Evolutionary conservation across 495 filamentous ascomycete species (phyloP).

Genomic region (Chaetomium tenue): DNA sequence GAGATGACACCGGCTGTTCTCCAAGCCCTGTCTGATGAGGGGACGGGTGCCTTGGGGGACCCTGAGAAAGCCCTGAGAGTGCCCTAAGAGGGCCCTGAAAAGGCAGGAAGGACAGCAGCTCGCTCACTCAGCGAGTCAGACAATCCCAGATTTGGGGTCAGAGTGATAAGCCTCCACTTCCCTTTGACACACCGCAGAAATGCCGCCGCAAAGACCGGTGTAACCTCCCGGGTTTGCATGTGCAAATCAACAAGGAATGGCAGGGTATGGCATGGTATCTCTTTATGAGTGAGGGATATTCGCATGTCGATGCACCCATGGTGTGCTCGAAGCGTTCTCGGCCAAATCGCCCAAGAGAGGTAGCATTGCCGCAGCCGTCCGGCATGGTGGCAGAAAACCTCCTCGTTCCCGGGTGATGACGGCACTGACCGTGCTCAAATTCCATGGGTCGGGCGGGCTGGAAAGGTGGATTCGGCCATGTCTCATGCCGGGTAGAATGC

Average conservation of each 20-base stretch:
- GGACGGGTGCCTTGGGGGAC: conserved; percentile 31
- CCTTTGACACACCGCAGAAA: conserved; percentile 9
- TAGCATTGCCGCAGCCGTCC: neutral
- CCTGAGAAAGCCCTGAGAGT: too few species aligned
- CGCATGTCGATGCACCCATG: conserved; percentile 28
- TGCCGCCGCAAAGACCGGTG: conserved; percentile 30
- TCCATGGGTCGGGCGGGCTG: neutral
- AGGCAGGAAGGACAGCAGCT: conserved; percentile 12
- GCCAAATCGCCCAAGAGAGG: neutral
- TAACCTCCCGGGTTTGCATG: conserved; percentile 31
- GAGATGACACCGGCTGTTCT: conserved; percentile 29
- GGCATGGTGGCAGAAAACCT: neutral
- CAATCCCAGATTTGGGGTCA: conserved; percentile 11
- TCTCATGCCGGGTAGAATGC: neutral
- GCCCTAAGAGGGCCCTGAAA: neutral
- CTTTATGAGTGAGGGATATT: conserved; percentile 33
- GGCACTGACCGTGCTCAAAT: conserved; percentile 33
- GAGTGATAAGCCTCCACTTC: conserved; percentile 6
- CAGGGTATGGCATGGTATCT: neutral
- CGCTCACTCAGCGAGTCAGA: conserved; percentile 41
- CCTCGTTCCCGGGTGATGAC: conserved; percentile 24
- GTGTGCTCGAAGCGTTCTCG: conserved; percentile 18
- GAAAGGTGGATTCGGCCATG: neutral
- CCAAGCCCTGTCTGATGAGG: conserved; percentile 22
- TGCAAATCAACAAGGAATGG: conserved; percentile 27